Base-by-base conservation (phyloP, 441 rosid species). In the Arabidopsis lyrata region DNA sequence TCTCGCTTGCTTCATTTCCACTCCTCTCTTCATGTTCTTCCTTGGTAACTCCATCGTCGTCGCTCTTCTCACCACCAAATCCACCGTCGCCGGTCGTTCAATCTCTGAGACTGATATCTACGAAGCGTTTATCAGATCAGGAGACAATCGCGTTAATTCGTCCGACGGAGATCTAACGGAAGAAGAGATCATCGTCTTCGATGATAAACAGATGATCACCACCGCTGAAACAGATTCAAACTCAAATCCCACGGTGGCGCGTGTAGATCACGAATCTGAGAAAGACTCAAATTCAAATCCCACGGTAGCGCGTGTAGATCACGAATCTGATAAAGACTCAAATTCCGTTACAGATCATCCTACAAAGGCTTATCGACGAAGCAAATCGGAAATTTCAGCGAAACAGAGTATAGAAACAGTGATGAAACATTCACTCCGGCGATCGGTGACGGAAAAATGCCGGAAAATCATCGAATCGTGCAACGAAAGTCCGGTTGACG, bases 11-110 rank as follows among this genome's bases (percentile, higher is more conserved):
- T 57, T 90, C 24, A 38, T 88, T 10, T 56, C 84, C 12, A 82
- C 84, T 32, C 97, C 90, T 38, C 74, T 80, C 44, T 85, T 87
- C 60, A 83, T 82, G 55, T 86, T 90, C 88, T 1, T 84, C 63
- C 49, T 89, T 78, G 82, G 76, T 42, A 86, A 89, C 72, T 83
- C 55, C 73, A 85, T 89, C 70, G 78, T 88, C 66, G 81, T 77
- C 55, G 73, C 90, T 73, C 81, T 90, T 59, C 45, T 85, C 60
- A 77, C 78, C 36, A 85, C 80, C 77, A 86, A 88, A 58, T 80
- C 92, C 63, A 64, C 61, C 61, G 74, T 68, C 14, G 54, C 50
- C 50, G 74, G 53, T 34, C 10, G 35, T 35, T 2, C 39, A 35
- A 8, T 35, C 3, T 24, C 81, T 34, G 32, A 66, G 39, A 5